Percentiles rank a stretch among this genome's conserved stretches.
phyloP scores from a whole-genome alignment of 2,329 filamentous ascomycete species.

The Talaromyces rugulosus region DNA sequence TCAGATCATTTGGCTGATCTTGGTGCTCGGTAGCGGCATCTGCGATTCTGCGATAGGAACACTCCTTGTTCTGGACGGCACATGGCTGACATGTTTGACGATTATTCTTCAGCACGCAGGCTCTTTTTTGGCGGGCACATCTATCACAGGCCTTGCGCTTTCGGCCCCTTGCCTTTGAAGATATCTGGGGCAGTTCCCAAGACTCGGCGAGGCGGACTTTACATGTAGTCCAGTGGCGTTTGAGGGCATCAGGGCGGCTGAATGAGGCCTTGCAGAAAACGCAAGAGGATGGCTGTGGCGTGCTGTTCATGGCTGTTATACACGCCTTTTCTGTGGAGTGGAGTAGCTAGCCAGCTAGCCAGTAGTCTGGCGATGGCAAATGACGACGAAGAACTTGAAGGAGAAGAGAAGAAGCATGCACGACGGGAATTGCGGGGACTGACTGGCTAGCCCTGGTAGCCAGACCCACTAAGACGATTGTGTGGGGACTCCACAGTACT shows the following conservation, averaged over 20 bases:
- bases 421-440: neutral
- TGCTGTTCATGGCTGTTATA: neutral
- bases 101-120: neutral
- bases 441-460: neutral
- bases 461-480: neutral
- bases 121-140: neutral
- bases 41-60: neutral
- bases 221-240: neutral
- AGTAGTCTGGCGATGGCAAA: neutral
- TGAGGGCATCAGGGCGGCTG: slow-evolving; percentile 2
- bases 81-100: neutral
- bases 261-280: slow-evolving; percentile 13
- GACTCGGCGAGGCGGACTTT: neutral
- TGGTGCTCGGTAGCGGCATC: neutral
- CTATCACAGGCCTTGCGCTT: neutral
- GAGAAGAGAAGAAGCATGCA: neutral
- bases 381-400: neutral
- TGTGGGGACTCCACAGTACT: too few relatives aligned
- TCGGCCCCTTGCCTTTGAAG: neutral
- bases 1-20: neutral
- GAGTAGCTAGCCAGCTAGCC: neutral
- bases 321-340: neutral
- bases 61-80: neutral
- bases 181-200: neutral
- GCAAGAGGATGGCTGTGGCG: slow-evolving; percentile 7